Evolutionary conservation across 306 rosid genomes (phyloP), one percentile per base, ranked within the genome.

Genomic region (Corylus americana): DNA sequence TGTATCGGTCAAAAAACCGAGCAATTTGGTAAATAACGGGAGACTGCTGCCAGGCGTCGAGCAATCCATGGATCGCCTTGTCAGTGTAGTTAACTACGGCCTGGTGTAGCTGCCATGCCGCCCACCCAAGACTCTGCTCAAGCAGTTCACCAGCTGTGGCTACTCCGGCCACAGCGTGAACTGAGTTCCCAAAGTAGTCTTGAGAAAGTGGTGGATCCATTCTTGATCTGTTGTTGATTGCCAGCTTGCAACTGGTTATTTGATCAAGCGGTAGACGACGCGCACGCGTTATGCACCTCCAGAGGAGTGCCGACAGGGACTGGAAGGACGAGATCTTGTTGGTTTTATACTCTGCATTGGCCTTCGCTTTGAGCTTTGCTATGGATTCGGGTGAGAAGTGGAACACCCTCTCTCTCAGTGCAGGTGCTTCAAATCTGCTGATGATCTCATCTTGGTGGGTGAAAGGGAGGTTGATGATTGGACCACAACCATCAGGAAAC

Each of bases 351-450:
- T 88, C 90, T 4, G 37, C 10, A 29, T 90, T 93, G 2, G 92
- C 91, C 69, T 81, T 83, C 12, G 83, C 84, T 85, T 93, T 93
- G 10, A 93, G 75, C 17, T 86, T 90, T 0, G 92, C 89, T 14
- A 86, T 64, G 9, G 89, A 83, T 55, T 90, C 87, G 1, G 89
- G 70, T 10, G 92, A 49, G 55, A 90, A 90, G 45, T 85, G 93
- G 76, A 91, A 90, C 18, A 93, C 8, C 62, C 86, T 88, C 77
- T 87, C 92, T 42, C 90, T 74, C 0, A 93, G 74, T 0, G 17
- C 1, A 0, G 93, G 87, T 14, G 86, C 44, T 69, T 87, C 91
- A 57, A 9, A 78, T 76, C 88, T 79, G 50, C 49, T n/a, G 1
- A 86, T 55, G 50, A 91, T 87, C 69, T 93, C 86, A 8, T 86